Percentiles rank a stretch among this genome's conserved stretches.
Evolutionary conservation across 148 eudicot genomes (phyloP).

Genomic region (Chenopodium quinoa): DNA sequence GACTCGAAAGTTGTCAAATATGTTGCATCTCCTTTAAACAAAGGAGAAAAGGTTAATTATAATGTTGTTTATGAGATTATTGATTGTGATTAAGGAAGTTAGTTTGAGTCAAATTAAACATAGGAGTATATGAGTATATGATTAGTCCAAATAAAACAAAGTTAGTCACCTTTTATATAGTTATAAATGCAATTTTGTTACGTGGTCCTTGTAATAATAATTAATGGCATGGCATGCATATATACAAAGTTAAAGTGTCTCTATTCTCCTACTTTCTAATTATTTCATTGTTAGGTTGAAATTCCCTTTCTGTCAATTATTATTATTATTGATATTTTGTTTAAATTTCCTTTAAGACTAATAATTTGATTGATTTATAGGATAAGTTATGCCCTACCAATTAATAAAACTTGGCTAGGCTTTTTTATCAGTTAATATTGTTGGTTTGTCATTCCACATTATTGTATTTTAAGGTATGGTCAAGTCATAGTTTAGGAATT

Average conservation of each 20-base stretch:
- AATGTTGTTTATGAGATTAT: background rate
- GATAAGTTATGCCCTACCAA: background rate
- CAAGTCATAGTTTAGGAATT: background rate
- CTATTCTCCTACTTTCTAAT: conserved; percentile 9
- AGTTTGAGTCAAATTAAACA: conserved; percentile 2
- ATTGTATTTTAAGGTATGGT: background rate
- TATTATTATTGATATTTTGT: background rate
- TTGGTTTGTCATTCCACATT: no score
- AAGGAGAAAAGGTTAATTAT: no score
- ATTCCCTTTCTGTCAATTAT: conserved; percentile 16
- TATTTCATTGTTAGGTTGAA: conserved; percentile 12
- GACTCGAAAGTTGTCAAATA: no score
- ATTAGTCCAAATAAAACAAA: conserved; percentile 11
- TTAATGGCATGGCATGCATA: conserved; percentile 33
- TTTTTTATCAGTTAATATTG: no score
- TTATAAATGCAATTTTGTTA: conserved; percentile 4
- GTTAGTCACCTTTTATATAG: conserved; percentile 5
- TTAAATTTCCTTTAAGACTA: background rate
- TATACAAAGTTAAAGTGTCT: conserved; percentile 2
- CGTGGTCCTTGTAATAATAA: conserved; percentile 28
- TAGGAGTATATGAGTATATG: background rate
- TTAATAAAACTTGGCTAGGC: background rate
- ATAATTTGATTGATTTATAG: background rate
- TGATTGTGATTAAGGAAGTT: background rate
- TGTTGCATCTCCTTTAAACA: no score